Percentiles rank a stretch among this genome's conserved stretches.
These are phyloP conservation scores for Fraxinus anomala DNA, from an alignment of 257 asterid species.

Conservation along the genomic window DNA sequence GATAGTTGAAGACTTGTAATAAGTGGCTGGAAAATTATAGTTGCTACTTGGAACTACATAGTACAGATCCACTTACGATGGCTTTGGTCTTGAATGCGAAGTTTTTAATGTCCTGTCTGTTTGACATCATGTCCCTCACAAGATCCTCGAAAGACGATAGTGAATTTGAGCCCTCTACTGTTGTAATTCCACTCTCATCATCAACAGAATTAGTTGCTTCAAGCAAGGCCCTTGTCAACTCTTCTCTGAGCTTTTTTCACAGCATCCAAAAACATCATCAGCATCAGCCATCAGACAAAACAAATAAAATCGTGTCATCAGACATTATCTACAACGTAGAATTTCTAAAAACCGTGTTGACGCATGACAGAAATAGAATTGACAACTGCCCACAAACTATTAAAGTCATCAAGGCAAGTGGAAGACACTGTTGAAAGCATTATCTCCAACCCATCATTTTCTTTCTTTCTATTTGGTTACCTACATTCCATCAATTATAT, in stretches of 20 bases:
- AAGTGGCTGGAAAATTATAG: neutral
- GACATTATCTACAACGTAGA: constrained; percentile 2
- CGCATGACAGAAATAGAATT: constrained; percentile 25
- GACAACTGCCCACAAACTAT: constrained; percentile 27
- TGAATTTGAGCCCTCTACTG: constrained; percentile 35
- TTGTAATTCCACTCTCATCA: constrained; percentile 36
- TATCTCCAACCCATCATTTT: neutral
- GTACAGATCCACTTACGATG: constrained; percentile 48
- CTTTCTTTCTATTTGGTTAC: neutral
- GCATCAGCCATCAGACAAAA: constrained; percentile 18
- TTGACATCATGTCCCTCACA: constrained; percentile 66
- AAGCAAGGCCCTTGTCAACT: constrained; percentile 73
- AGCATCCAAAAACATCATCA: constrained; percentile 20
- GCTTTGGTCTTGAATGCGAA: constrained; percentile 80
- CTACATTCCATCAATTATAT: neutral
- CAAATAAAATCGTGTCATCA: neutral
- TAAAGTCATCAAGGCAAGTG: constrained; percentile 29
- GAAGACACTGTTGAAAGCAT: constrained; percentile 9
- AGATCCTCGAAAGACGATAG: constrained; percentile 71
- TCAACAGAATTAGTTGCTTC: constrained; percentile 50
- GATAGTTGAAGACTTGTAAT: neutral
- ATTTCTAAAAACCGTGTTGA: constrained; percentile 22
- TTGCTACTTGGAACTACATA: neutral
- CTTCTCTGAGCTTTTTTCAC: constrained; percentile 87
- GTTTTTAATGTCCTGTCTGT: constrained; percentile 66